A percentile compares a stretch with the other conserved stretches of the same genome.
These are phyloP conservation scores for Silene latifolia DNA, from an alignment of 148 eudicot species.

Conservation along the genomic window DNA sequence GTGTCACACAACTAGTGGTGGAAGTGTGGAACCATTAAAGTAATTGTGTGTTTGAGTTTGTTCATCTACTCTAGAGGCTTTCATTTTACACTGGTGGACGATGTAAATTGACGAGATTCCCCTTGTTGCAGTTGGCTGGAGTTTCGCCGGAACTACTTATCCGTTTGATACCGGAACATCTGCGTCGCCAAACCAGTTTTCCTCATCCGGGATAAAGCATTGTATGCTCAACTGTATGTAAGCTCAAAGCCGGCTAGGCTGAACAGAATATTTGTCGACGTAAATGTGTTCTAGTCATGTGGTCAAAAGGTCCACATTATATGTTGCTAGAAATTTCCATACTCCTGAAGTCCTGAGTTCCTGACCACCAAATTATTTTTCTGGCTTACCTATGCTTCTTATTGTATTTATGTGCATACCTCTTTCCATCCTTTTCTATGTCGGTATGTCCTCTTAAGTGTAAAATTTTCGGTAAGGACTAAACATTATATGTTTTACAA, in stretches of 20 bases:
- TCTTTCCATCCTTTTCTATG: neutral
- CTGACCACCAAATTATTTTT: too few species aligned
- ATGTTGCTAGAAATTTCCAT: slow-evolving; percentile 18
- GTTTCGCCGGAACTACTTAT: slow-evolving; percentile 59
- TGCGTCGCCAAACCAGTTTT: slow-evolving; percentile 51
- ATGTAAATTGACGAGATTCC: neutral
- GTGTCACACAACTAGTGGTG: too few species aligned
- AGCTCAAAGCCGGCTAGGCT: neutral
- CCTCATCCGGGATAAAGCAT: slow-evolving; percentile 33
- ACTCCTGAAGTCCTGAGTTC: neutral
- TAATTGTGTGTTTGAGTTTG: neutral
- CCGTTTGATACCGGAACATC: slow-evolving; percentile 72
- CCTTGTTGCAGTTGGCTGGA: slow-evolving; percentile 50
- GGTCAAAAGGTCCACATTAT: slow-evolving; percentile 8
- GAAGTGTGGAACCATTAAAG: too few species aligned
- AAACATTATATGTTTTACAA: neutral
- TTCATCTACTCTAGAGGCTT: neutral
- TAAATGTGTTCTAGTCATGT: neutral
- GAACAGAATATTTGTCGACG: neutral
- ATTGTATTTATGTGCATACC: slow-evolving; percentile 4
- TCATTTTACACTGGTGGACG: neutral
- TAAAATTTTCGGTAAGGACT: neutral
- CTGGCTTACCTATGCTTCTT: too few species aligned
- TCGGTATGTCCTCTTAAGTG: neutral
- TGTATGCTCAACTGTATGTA: slow-evolving; percentile 18